Evolutionary conservation across 805 yeast genomes (phyloP).

Genomic region (Ogataea ramenticola): DNA sequence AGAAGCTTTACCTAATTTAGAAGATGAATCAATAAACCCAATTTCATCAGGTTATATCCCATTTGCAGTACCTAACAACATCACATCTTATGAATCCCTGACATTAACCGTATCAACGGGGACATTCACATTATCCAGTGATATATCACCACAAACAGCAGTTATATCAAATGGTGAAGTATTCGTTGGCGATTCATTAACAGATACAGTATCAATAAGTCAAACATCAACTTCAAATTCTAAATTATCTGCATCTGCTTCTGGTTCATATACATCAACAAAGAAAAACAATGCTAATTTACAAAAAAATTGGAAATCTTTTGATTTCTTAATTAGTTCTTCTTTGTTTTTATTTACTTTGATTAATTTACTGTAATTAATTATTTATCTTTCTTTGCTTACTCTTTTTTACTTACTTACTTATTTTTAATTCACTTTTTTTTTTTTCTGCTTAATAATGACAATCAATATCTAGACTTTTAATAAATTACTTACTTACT

Average conservation of each 20-base stretch:
- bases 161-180: conserved; percentile 25
- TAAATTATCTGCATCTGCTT: conserved; percentile 1
- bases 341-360: neutral
- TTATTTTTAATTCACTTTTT: no score
- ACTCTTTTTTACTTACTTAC: no score
- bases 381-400: no score
- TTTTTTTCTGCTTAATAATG: no score
- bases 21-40: neutral
- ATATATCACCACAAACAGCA: conserved; percentile 4
- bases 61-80: conserved; percentile 19
- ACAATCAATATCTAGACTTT: neutral
- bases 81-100: conserved; percentile 12
- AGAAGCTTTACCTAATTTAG: neutral
- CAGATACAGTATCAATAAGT: neutral
- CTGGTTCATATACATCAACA: neutral
- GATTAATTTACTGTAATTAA: neutral
- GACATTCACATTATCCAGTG: conserved; percentile 7
- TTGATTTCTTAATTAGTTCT: neutral
- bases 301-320: neutral
- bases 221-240: conserved; percentile 6
- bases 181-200: conserved; percentile 6
- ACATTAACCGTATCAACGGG: conserved; percentile 22
- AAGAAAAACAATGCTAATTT: neutral
- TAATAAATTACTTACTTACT: no score
- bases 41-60: conserved; percentile 26